phyloP scores from a whole-genome alignment of 208 protist species.

The Herpetomonas tarakana region DNA sequence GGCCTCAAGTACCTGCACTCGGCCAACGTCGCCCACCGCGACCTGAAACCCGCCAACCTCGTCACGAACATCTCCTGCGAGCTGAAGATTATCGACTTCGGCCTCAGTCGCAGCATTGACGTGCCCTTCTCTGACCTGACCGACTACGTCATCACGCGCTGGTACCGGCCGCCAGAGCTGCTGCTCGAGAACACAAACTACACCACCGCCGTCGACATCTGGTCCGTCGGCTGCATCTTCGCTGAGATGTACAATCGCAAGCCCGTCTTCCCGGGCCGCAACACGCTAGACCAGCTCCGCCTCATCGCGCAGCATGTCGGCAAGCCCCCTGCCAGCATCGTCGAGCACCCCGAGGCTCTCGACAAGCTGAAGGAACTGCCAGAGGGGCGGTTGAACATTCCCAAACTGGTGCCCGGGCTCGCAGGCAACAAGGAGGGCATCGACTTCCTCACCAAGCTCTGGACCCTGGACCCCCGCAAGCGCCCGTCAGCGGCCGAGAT shows the following conservation, averaged over 20 bases:
- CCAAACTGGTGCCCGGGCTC: constrained; percentile 65
- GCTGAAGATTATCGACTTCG: constrained; percentile 92
- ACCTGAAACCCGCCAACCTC: constrained; percentile 90
- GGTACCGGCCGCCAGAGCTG: constrained; percentile 94
- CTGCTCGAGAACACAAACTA: constrained; percentile 89
- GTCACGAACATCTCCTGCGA: constrained; percentile 84
- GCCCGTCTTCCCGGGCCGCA: constrained; percentile 86
- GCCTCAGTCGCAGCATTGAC: constrained; percentile 82
- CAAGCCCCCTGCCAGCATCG: constrained; percentile 91
- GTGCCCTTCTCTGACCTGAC: constrained; percentile 80
- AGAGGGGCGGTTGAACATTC: constrained; percentile 57
- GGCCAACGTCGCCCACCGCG: constrained; percentile 87
- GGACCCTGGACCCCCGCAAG: constrained; percentile 71
- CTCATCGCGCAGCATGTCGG: constrained; percentile 91
- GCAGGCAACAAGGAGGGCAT: constrained; percentile 56
- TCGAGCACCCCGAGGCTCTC: constrained; percentile 74
- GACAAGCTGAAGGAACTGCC: constrained; percentile 80
- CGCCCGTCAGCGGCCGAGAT: constrained; percentile 75
- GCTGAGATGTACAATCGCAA: constrained; percentile 95
- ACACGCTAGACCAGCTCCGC: constrained; percentile 91
- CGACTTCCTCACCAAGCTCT: constrained; percentile 81
- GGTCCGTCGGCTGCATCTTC: constrained; percentile 95
- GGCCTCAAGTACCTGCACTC: constrained; percentile 90
- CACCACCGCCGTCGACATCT: constrained; percentile 88
- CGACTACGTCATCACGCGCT: constrained; percentile 93